Evolutionary conservation across 176 grass and related monocot genomes (phyloP).

Genomic region (Panicum miliaceum): DNA sequence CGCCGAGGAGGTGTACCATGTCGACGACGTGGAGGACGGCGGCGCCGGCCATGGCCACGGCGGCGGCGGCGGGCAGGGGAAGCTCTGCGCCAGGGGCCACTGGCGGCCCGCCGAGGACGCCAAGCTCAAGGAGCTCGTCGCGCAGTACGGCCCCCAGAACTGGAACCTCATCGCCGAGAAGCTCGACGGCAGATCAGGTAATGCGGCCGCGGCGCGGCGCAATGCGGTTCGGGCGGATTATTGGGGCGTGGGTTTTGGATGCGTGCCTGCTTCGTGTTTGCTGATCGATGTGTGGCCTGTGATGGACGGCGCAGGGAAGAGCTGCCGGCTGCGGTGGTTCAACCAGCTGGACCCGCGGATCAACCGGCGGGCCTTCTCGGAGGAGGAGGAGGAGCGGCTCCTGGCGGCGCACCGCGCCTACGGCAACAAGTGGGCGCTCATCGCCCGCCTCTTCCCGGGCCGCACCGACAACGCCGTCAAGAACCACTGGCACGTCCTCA

Average conservation of each 20-base stretch:
- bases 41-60: slow-evolving; percentile 5
- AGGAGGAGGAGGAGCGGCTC: slow-evolving; percentile 84
- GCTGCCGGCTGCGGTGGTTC: slow-evolving; percentile 90
- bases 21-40: slow-evolving; percentile 40
- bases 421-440: slow-evolving; percentile 94
- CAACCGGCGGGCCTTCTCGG: slow-evolving; percentile 69
- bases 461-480: slow-evolving; percentile 95
- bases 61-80: slow-evolving; percentile 37
- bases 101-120: slow-evolving; percentile 87
- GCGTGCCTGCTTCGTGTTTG: background rate
- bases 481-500: slow-evolving; percentile 98
- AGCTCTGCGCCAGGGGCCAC: slow-evolving; percentile 70
- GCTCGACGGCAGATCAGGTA: slow-evolving; percentile 88
- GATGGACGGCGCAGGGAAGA: slow-evolving; percentile 57
- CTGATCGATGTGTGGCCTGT: background rate
- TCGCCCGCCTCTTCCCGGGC: slow-evolving; percentile 79
- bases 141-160: slow-evolving; percentile 74
- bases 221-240: slow-evolving; percentile 23
- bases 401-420: slow-evolving; percentile 75
- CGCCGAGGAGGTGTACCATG: slow-evolving; percentile 26
- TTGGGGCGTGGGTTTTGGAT: background rate
- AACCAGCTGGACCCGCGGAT: slow-evolving; percentile 93
- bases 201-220: background rate
- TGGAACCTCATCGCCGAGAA: slow-evolving; percentile 96
- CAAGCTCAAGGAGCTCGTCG: slow-evolving; percentile 75